Base-by-base conservation (phyloP, 257 asterid genomes). In the Nicotiana tomentosiformis region DNA sequence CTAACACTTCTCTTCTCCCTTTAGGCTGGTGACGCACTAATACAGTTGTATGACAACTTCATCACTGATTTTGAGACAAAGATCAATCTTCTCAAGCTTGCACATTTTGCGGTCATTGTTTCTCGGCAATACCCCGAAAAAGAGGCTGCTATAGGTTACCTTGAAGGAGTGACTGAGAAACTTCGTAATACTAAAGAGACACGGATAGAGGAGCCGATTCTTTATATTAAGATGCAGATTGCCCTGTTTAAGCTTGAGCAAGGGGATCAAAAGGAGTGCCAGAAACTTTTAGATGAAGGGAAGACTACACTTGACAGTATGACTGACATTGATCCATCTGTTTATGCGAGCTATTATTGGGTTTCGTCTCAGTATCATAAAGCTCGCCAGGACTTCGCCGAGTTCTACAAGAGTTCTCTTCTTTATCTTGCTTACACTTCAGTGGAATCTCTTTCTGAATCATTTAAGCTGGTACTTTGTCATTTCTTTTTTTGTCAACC, bases 251-350 rank as follows among this genome's bases (percentile, higher is more conserved):
- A 91, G 91, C 98, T 94, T 82, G 98, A 96, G 86, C 95, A 90
- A 85, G 98, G 97, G 84, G 93, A 94, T 83, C 87, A 87, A 78
- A 96, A 96, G 80, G 97, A 91, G 86, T 90, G 97, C 93, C 95
- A 96, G 86, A 92, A 92, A 39, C 95, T 92, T 82, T 85, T 96
- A 55, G 97, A 93, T 0, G 97, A 93, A 83, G 99, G 99, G 67
- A 96, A 96, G 91, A 90, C 90, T 74, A 91, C 98, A 39, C 94
- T 96, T 77, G 97, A 94, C 86, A 94, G 98, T 88, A 93, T 96
- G 98, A 96, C 99, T 23, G 99, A 93, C 87, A 94, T 94, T 85
- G 99, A 96, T 91, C 99, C 99, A 43, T 88, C 99, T 20, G 99
- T 94, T 66, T 93, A 96, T 89, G 98, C 98, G 82, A 93, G 91